A percentile compares a stretch with the other conserved stretches of the same genome.
phyloP scores from a whole-genome alignment of 345 rosid genomes.

The Kandelia obovata region DNA sequence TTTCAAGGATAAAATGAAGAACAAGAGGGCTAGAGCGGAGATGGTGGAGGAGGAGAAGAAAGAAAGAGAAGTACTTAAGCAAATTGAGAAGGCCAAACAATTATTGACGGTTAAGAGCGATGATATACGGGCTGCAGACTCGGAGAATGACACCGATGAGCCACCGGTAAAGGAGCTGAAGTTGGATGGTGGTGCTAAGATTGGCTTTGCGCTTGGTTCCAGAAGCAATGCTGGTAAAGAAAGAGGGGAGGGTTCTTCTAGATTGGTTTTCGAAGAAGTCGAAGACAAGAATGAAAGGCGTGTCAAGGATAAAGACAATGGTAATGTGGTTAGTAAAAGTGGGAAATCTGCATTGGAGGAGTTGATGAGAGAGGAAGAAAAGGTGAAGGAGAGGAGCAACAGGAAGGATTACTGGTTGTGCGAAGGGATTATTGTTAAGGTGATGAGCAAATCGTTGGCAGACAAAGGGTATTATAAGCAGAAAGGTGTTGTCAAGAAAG shows the following conservation, averaged over 20 bases:
- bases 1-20: slow-evolving; percentile 82
- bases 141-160: slow-evolving; percentile 14
- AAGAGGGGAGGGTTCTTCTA: slow-evolving; percentile 42
- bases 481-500: slow-evolving; percentile 79
- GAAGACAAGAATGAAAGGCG: slow-evolving; percentile 36
- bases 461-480: slow-evolving; percentile 87
- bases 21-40: slow-evolving; percentile 69
- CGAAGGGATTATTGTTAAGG: slow-evolving; percentile 81
- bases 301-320: slow-evolving; percentile 25
- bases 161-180: slow-evolving; percentile 34
- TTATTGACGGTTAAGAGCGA: slow-evolving; percentile 7
- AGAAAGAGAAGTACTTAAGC: slow-evolving; percentile 71
- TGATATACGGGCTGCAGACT: background rate
- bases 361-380: slow-evolving; percentile 91
- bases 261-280: slow-evolving; percentile 56
- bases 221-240: slow-evolving; percentile 38
- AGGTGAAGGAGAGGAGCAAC: slow-evolving; percentile 68
- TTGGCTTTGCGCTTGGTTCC: slow-evolving; percentile 69
- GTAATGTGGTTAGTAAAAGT: slow-evolving; percentile 21
- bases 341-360: slow-evolving; percentile 71
- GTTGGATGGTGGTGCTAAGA: slow-evolving; percentile 56
- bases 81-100: slow-evolving; percentile 74
- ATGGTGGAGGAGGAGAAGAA: slow-evolving; percentile 91
- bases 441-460: slow-evolving; percentile 75
- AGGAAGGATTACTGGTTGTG: slow-evolving; percentile 89